Percentiles rank a stretch among this genome's conserved stretches.
Evolutionary conservation across 78 protist genomes (phyloP).

Genomic region (Speleostelium caveatum): DNA sequence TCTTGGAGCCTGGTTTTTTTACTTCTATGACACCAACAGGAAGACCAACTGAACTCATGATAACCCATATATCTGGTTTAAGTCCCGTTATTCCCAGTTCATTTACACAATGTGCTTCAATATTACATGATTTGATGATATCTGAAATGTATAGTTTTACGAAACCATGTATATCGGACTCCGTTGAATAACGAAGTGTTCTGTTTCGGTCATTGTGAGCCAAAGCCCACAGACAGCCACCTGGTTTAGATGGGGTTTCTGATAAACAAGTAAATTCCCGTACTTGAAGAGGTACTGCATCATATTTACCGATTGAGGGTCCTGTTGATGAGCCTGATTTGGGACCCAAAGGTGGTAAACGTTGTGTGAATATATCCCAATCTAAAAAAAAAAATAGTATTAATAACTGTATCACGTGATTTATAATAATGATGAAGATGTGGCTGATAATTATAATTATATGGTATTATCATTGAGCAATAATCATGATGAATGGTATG

Average conservation of each 20-base stretch:
- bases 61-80: neutral
- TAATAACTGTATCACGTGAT: too few species aligned
- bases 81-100: neutral
- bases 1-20: neutral
- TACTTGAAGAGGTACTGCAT: neutral
- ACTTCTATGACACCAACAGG: conserved; percentile 5
- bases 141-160: neutral
- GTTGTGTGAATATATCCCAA: too few species aligned
- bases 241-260: neutral
- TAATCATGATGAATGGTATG: too few species aligned
- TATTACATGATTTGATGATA: neutral
- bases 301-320: neutral
- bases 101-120: neutral
- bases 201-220: neutral
- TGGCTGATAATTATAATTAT: too few species aligned
- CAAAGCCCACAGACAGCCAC: neutral
- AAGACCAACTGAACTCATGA: neutral
- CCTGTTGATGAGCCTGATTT: neutral
- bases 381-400: too few species aligned
- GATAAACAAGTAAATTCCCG: neutral
- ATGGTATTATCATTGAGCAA: too few species aligned
- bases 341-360: neutral
- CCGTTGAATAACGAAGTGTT: neutral
- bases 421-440: too few species aligned
- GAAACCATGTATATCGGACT: neutral